Evolutionary conservation across 2,329 filamentous ascomycete species (phyloP).

Genomic region (Leptosphaerulina australis): DNA sequence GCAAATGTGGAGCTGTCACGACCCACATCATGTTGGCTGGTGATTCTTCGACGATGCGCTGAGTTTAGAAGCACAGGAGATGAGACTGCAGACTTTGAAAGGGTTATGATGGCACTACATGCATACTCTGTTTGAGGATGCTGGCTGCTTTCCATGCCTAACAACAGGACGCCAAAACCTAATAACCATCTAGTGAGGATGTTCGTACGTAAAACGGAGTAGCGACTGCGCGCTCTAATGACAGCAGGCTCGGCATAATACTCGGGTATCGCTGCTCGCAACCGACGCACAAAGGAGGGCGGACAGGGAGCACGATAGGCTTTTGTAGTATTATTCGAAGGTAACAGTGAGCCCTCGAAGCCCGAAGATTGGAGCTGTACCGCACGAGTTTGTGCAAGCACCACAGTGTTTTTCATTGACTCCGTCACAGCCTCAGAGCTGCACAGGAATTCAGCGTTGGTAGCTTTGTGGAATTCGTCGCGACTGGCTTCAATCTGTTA

Average conservation of each 20-base stretch:
- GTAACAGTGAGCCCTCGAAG: conserved; percentile 43
- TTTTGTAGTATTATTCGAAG: conserved; percentile 49
- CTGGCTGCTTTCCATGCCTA: too few relatives aligned
- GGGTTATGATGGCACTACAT: too few relatives aligned
- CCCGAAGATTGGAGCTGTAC: conserved; percentile 47
- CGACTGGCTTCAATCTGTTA: conserved; percentile 54
- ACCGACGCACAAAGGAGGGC: conserved; percentile 41
- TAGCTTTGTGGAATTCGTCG: conserved; percentile 53
- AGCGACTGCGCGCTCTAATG: conserved; percentile 37
- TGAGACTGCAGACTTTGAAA: too few relatives aligned
- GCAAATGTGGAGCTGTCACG: conserved; percentile 9
- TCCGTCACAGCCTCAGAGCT: conserved; percentile 58
- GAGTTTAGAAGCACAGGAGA: conserved; percentile 8
- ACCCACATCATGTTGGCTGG: conserved; percentile 9
- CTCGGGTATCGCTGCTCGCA: conserved; percentile 48
- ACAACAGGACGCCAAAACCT: too few relatives aligned
- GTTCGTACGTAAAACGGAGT: neutral
- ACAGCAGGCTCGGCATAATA: conserved; percentile 41
- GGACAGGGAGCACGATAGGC: conserved; percentile 44
- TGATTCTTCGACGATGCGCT: conserved; percentile 13
- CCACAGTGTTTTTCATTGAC: conserved; percentile 60
- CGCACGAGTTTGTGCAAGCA: conserved; percentile 40
- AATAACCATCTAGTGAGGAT: neutral
- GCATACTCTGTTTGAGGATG: too few relatives aligned
- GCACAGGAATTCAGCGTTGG: conserved; percentile 54